Base-by-base conservation (phyloP, 2,329 filamentous ascomycete genomes). In the Amauroascus verrucosus region DNA sequence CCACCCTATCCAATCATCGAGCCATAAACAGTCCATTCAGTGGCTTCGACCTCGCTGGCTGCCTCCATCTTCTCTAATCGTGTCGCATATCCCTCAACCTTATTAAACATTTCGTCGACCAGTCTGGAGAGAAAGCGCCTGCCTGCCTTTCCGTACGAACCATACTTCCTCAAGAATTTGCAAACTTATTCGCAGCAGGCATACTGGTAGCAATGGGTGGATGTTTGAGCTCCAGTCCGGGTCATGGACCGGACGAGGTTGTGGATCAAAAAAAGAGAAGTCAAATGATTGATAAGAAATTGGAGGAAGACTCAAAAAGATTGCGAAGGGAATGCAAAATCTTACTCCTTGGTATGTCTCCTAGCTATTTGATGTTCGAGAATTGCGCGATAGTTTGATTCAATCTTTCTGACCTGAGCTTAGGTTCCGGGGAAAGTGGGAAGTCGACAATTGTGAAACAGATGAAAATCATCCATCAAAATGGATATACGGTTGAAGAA, bases 381-480 rank as follows among this genome's bases (percentile, higher is more conserved):
- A 22, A 18, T 50, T 51, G 14, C n/a, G 33, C 18, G 13, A 24
- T 24, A 6, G 24, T 20, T n/a, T 16, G 14, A 30, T 24, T 13
- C 9, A 28, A 14, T 22, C 56, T 51, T 56, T 48, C 51, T 56
- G 43, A 50, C 52, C 54, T 9, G 5, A 4, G 49, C 48, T 56
- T 68, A 96, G 93, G 93, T 60, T 97, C 93, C 60, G 93, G 93
- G 60, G 93, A 98, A 75, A 97, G 91, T 72, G 93, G 93, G 62
- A 98, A 98, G 74, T 97, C 93, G 55, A 98, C 93, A 8, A 97
- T 98, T 64, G 93, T 98, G 62, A 98, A 98, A 73, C 93, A 98
- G 77, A 98, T 98, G 93, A 98, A 97, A 74, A 98, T 98, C 63
- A 97, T 98, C 66, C 93, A 98, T 67, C 85, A 97, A 64, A 95